Percentiles rank a stretch among this genome's conserved stretches.
Evolutionary conservation across 306 rosid genomes (phyloP).

Genomic region (Leucaena leucocephala): DNA sequence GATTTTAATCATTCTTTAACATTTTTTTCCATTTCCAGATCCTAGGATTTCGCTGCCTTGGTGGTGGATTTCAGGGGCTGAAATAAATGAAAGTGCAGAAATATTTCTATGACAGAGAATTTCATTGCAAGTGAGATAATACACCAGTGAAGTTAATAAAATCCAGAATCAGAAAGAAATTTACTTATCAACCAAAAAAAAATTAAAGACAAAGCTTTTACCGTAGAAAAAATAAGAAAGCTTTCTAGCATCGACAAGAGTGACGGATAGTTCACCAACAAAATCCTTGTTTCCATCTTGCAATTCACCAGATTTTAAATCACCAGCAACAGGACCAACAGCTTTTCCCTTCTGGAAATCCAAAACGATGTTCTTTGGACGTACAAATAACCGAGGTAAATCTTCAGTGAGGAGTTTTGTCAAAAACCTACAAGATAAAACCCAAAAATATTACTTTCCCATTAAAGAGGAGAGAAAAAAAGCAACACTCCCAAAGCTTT

Average conservation of each 20-base stretch:
- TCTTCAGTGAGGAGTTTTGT: conserved; percentile 94
- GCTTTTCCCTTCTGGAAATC: conserved; percentile 93
- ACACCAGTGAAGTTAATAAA: not conserved
- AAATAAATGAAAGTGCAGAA: conserved; percentile 2
- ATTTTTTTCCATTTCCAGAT: not conserved
- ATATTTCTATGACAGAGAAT: conserved; percentile 14
- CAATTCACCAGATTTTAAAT: conserved; percentile 75
- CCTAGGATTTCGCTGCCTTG: not conserved
- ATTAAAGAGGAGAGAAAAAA: conserved; percentile 18
- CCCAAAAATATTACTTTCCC: conserved; percentile 16
- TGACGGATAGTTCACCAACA: conserved; percentile 93
- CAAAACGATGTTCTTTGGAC: conserved; percentile 96
- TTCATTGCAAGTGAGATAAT: not conserved
- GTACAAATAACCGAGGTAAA: conserved; percentile 90
- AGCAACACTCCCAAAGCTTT: not conserved
- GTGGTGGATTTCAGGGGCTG: not conserved
- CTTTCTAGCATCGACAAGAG: conserved; percentile 94
- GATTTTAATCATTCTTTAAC: not conserved
- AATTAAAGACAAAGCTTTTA: conserved; percentile 46
- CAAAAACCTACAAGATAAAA: conserved; percentile 72
- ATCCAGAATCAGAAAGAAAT: conserved; percentile 1
- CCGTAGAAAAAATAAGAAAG: conserved; percentile 85
- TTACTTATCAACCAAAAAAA: not conserved
- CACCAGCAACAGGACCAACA: conserved; percentile 76
- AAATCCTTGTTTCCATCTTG: conserved; percentile 94